Evolutionary conservation across 371 early-diverging fungal species (phyloP), one percentile per base, ranked within the genome.

Genomic region (Syncephalastrum monosporum): DNA sequence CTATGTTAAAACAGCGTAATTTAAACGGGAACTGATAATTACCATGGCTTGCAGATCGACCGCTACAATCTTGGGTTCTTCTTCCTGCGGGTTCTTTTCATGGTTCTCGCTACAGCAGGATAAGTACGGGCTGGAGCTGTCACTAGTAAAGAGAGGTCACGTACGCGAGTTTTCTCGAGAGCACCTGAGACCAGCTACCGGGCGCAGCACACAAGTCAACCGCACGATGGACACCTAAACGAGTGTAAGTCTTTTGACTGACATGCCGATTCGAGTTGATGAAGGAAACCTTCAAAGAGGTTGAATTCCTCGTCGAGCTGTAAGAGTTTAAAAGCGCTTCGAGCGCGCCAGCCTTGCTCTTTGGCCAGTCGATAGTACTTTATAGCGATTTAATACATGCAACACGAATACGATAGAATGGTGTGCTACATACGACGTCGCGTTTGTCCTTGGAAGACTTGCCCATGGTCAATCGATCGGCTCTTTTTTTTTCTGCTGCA

Each of bases 201-300:
- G 99, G 99, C 3, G 99, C 99, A 15, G 99, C 99, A 75, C 99
- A 99, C 45, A 99, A 82, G 82, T 99, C 99, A 23, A 99, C 98
- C 23, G 92, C 93, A 58, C 89, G 81, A 33, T 84, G 85, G n/a
- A 96, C 94, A 25, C 88, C 88, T 89, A 67, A n/a, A 25, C 10
- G 21, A 47, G 13, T 10, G 29, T 27, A 27, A 45, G 41, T 16
- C 24, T 42, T 42, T 14, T 24, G 29, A 8, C 5, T 13, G 21
- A 19, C 24, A 49, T n/a, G 50, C n/a, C 13, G 29, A 16, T 42
- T 16, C 24, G 5, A 27, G 7, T 13, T 21, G 24, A 16, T 33
- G 38, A 21, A 21, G n/a, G n/a, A n/a, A 65, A 84, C 92, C 91
- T 68, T 87, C 71, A 51, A 99, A 89, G 38, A 99, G 82, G 64